Percentiles rank a stretch among this genome's conserved stretches.
Conservation (phyloP, 371 early-diverging fungal genomes). For the Syncephalastrum contaminatum region DNA sequence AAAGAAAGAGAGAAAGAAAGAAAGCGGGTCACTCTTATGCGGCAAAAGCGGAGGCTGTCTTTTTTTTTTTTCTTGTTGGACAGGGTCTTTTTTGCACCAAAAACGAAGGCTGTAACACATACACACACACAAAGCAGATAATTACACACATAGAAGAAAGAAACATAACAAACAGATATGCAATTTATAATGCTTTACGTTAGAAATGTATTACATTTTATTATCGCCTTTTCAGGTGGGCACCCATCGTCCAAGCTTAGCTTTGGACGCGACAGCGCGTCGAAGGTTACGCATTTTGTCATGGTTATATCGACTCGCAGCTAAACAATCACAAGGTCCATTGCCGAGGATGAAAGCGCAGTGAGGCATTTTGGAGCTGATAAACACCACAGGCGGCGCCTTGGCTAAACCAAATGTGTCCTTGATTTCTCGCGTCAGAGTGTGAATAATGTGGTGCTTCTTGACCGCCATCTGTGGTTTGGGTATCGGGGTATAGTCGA, state of each 20-base stretch:
- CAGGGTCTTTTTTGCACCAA: no score
- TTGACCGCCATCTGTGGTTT: slow-evolving; percentile 13
- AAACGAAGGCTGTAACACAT: no score
- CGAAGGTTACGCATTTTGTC: slow-evolving; percentile 27
- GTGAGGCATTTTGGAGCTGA: slow-evolving; percentile 20
- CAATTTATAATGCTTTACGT: no score
- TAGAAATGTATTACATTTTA: no score
- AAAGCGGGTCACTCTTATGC: not conserved
- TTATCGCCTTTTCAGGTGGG: no score
- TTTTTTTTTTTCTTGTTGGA: no score
- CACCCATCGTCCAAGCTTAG: not conserved
- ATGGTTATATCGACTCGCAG: slow-evolving; percentile 20
- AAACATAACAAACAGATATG: no score
- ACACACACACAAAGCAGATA: no score
- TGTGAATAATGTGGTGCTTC: slow-evolving; percentile 21
- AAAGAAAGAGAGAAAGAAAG: not conserved
- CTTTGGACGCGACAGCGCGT: slow-evolving; percentile 6
- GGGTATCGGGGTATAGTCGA: slow-evolving; percentile 30
- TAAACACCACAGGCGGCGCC: slow-evolving; percentile 25
- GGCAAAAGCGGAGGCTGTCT: no score
- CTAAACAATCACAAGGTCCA: slow-evolving; percentile 26
- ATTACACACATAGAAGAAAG: no score
- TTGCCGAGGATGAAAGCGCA: slow-evolving; percentile 21
- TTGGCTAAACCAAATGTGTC: slow-evolving; percentile 12
- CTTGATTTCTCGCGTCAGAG: slow-evolving; percentile 20